Evolutionary conservation across 768 basidiomycete species (phyloP).

Genomic region (Rhodotorula toruloides): DNA sequence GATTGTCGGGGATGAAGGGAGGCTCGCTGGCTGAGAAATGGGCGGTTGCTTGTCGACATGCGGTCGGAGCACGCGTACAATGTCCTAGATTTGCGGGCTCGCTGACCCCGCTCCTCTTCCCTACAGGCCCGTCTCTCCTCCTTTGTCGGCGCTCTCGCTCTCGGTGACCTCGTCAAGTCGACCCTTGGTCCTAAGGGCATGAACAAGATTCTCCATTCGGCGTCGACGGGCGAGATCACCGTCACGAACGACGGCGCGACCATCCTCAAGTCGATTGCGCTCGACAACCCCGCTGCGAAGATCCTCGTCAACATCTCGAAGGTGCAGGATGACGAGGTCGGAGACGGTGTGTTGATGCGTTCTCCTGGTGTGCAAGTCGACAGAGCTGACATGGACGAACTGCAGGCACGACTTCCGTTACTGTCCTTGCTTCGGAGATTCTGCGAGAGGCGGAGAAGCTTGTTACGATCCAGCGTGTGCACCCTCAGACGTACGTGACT

Average conservation of each 20-base stretch:
- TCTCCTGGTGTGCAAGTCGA: background rate
- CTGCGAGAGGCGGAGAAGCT: conserved; percentile 92
- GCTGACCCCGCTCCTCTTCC: background rate
- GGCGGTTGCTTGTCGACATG: no score
- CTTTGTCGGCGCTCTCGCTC: conserved; percentile 92
- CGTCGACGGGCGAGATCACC: conserved; percentile 80
- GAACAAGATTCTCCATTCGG: conserved; percentile 98
- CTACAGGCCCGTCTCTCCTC: conserved; percentile 84
- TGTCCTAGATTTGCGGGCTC: no score
- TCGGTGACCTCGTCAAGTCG: conserved; percentile 97
- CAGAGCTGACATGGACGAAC: background rate
- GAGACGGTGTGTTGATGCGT: conserved; percentile 58
- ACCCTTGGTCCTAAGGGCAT: conserved; percentile 98
- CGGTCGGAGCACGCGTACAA: no score
- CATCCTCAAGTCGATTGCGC: conserved; percentile 91
- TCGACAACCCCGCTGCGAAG: conserved; percentile 98
- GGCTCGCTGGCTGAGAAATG: no score
- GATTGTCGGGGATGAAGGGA: no score
- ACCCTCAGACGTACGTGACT: conserved; percentile 73
- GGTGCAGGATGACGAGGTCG: conserved; percentile 99
- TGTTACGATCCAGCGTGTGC: conserved; percentile 75
- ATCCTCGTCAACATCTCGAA: conserved; percentile 99
- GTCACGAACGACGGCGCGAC: conserved; percentile 99
- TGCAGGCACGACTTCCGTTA: conserved; percentile 73
- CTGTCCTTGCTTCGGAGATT: conserved; percentile 84